These are phyloP conservation scores for Aspergillus calidoustus DNA, from an alignment of 2,329 filamentous ascomycete genomes.

Conservation along the genomic window DNA sequence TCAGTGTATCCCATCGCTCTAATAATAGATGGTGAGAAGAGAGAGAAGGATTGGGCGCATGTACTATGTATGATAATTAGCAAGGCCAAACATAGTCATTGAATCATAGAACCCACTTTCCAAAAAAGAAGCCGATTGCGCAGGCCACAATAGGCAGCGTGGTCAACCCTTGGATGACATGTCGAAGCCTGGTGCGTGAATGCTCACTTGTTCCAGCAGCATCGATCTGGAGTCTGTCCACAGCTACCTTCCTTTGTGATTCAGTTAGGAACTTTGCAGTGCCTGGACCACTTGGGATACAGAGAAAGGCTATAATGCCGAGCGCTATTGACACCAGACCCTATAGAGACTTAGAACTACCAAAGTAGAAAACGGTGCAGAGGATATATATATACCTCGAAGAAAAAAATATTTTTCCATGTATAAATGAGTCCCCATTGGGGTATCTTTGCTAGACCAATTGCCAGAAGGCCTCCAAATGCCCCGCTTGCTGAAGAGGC, in stretches of 20 bases:
- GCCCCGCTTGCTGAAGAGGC: conserved; percentile 19
- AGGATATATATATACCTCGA: conserved; percentile 6
- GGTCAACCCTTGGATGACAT: conserved; percentile 6
- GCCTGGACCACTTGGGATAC: conserved; percentile 3
- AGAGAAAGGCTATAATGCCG: not conserved
- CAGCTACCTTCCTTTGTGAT: not conserved
- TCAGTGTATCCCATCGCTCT: conserved; percentile 18
- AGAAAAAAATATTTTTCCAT: conserved; percentile 20
- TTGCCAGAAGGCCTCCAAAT: conserved; percentile 18
- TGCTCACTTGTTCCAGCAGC: conserved; percentile 14
- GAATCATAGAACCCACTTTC: conserved; percentile 5
- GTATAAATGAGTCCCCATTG: conserved; percentile 12
- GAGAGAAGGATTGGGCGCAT: conserved; percentile 18
- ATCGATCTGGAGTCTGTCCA: conserved; percentile 6
- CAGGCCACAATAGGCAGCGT: conserved; percentile 6
- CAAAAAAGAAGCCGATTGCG: conserved; percentile 16
- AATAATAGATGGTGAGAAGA: conserved; percentile 19
- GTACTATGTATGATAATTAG: not conserved
- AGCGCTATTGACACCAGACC: conserved; percentile 10
- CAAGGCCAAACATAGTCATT: too few relatives aligned
- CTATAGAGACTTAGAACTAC: not conserved
- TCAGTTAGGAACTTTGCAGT: conserved; percentile 8
- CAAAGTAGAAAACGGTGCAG: too few relatives aligned
- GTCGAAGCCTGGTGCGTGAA: not conserved
- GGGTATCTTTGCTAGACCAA: conserved; percentile 8